These are phyloP conservation scores for Inga leiocalycina DNA, from an alignment of 306 rosid species.

Conservation along the genomic window DNA sequence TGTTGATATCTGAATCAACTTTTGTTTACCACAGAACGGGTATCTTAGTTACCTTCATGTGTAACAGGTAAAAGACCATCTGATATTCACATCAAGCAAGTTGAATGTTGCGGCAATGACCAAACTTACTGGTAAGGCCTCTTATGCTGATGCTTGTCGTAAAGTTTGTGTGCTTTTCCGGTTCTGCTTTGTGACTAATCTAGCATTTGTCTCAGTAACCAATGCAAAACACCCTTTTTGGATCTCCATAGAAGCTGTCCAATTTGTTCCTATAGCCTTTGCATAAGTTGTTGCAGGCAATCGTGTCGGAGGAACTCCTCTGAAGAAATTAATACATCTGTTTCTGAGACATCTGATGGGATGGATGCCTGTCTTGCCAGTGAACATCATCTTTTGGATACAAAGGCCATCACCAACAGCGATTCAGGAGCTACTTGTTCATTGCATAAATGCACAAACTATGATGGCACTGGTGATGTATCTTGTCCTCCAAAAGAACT, in stretches of 20 bases:
- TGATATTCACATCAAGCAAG: slow-evolving; percentile 76
- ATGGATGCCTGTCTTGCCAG: slow-evolving; percentile 41
- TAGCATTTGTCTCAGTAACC: slow-evolving; percentile 67
- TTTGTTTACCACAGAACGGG: background rate
- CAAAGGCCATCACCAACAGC: slow-evolving; percentile 43
- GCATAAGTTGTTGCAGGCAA: slow-evolving; percentile 75
- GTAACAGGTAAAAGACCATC: slow-evolving; percentile 64
- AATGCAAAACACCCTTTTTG: slow-evolving; percentile 70
- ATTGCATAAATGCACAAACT: slow-evolving; percentile 46
- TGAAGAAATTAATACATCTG: slow-evolving; percentile 40
- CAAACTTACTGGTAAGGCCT: slow-evolving; percentile 59
- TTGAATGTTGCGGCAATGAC: slow-evolving; percentile 54
- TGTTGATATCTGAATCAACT: slow-evolving; percentile 28
- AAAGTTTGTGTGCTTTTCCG: slow-evolving; percentile 26
- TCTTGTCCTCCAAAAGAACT: slow-evolving; percentile 68
- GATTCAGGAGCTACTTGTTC: slow-evolving; percentile 45
- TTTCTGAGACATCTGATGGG: slow-evolving; percentile 40
- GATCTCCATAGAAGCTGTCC: slow-evolving; percentile 96
- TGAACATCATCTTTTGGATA: slow-evolving; percentile 41
- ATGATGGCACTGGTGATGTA: slow-evolving; percentile 44
- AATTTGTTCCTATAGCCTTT: slow-evolving; percentile 81
- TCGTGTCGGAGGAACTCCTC: slow-evolving; percentile 48
- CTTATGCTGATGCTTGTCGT: slow-evolving; percentile 20
- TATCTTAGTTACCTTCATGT: slow-evolving; percentile 24
- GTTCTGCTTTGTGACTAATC: slow-evolving; percentile 35